Evolutionary conservation across 2,329 filamentous ascomycete species (phyloP), one percentile per base, ranked within the genome.

Genomic region (Botryotinia globosa): DNA sequence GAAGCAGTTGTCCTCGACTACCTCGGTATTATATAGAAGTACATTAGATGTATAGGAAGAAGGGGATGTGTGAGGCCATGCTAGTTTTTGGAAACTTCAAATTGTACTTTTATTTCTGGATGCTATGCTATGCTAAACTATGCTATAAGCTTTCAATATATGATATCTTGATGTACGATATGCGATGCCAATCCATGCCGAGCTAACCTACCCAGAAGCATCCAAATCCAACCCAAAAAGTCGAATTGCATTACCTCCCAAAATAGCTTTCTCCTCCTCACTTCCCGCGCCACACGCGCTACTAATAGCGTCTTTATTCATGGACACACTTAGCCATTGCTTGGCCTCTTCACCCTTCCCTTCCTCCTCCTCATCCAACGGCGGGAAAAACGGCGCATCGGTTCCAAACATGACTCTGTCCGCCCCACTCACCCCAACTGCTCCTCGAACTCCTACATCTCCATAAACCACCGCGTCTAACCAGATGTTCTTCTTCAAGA

Each of bases 381-480:
- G 92, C n/a, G 92, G 92, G 81, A 95, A 95, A 83, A 95, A 94
- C 0, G 92, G 92, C 80, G 94, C 91, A 80, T 94, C 92, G 0
- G 92, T 94, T 39, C 92, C 93, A 82, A 95, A 95, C 85, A 95
- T 87, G 68, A 95, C 82, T 73, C 92, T 85, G 77, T 94, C 92
- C 0, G 85, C 84, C 0, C 92, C 91, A 74, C 87, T 87, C 0
- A 90, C 91, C 34, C 90, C 87, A 3, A 93, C 85, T 0, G 92
- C 92, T 1, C 91, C 91, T 77, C 87, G 89, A 72, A 94, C 81
- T 0, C 91, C 92, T 16, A 93, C 89, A 64, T 91, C 89, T 0
- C 91, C 92, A 81, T 96, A 94, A 10, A 97, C 88, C 22, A 97
- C 94, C 0, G 94, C 94, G 82, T 97, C 94, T 1, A 98, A 87